phyloP scores from a whole-genome alignment of 2,329 filamentous ascomycete species.

The Akanthomyces dipterigenus region DNA sequence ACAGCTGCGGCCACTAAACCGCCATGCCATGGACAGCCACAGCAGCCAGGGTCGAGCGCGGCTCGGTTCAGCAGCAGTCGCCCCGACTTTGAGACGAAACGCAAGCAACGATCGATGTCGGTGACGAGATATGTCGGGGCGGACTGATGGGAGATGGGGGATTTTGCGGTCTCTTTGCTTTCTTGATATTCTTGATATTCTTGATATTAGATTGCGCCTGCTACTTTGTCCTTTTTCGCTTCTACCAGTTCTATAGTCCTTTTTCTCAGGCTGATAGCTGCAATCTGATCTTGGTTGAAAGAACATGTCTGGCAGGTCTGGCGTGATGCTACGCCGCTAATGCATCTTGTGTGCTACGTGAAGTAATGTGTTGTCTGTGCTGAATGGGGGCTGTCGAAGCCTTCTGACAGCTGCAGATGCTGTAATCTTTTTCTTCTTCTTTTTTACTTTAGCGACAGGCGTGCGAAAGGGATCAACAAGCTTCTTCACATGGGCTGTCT shows the following conservation, averaged over 20 bases:
- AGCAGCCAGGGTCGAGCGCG: background rate
- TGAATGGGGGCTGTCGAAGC: background rate
- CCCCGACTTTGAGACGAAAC: slow-evolving; percentile 8
- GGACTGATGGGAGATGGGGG: background rate
- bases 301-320: background rate
- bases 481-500: too few species aligned
- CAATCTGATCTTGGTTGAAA: slow-evolving; percentile 6
- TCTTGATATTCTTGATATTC: slow-evolving; percentile 1
- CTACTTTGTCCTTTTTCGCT: background rate
- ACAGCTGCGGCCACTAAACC: slow-evolving; percentile 16
- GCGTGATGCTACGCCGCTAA: background rate
- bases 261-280: slow-evolving; percentile 2
- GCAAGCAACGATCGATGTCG: slow-evolving; percentile 3
- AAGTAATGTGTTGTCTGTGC: background rate
- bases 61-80: background rate
- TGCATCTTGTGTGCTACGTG: background rate
- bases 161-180: background rate
- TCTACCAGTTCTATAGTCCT: background rate
- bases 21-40: background rate
- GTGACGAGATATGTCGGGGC: slow-evolving; percentile 9
- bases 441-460: too few species aligned
- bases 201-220: background rate
- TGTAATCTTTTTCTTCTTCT: too few species aligned
- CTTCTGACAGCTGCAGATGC: too few species aligned
- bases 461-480: too few species aligned